Evolutionary conservation across 106 monocot genomes (phyloP).

Genomic region (Dendrobium huoshanense): DNA sequence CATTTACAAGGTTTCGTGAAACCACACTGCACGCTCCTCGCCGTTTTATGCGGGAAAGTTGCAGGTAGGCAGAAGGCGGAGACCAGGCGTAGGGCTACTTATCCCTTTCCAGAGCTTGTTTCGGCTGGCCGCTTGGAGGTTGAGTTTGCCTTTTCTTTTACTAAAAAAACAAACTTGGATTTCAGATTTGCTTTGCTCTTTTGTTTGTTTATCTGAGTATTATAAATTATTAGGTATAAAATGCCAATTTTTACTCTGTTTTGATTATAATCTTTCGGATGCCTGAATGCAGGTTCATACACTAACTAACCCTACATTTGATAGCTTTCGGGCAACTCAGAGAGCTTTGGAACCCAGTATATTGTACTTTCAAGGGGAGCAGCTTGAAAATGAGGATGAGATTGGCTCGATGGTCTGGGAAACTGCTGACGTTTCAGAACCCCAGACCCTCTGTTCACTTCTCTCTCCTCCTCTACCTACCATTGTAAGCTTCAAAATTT

Average conservation of each 20-base stretch:
- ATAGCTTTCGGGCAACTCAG: conserved; percentile 56
- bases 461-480: conserved; percentile 60
- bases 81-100: conserved; percentile 11
- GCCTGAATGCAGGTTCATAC: conserved; percentile 69
- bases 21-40: conserved; percentile 69
- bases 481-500: conserved; percentile 50
- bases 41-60: conserved; percentile 56
- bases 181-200: conserved; percentile 3
- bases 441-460: conserved; percentile 47
- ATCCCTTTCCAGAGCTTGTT: conserved; percentile 66
- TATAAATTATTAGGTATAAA: background rate
- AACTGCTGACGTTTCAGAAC: conserved; percentile 48
- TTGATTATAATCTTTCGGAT: background rate
- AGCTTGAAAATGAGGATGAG: conserved; percentile 52
- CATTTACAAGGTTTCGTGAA: conserved; percentile 40
- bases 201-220: background rate
- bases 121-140: conserved; percentile 90
- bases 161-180: background rate
- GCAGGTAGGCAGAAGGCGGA: conserved; percentile 24
- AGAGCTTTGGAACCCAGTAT: conserved; percentile 48
- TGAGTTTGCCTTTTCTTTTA: conserved; percentile 2
- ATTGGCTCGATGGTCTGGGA: conserved; percentile 76
- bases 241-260: background rate
- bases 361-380: conserved; percentile 79
- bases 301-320: conserved; percentile 69